Base-by-base conservation (phyloP, 371 early-diverging fungal species). In the Capniomyces stellatus region DNA sequence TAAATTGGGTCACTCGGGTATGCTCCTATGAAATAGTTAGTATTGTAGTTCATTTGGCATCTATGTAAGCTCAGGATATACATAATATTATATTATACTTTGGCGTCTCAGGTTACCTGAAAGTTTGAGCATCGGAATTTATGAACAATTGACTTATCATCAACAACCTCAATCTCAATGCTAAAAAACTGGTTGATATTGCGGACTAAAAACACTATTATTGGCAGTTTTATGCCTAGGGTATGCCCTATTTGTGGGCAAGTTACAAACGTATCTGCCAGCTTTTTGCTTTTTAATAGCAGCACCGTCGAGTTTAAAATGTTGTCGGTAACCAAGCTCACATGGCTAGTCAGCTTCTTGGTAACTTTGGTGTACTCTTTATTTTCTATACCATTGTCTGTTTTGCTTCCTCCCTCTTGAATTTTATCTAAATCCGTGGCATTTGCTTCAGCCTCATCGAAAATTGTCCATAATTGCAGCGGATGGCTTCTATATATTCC, bases 151-250 rank as follows among this genome's bases (percentile, higher is more conserved):
- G 82, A 79, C 58, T 80, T 79, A 61, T 89, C 87, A 60, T 93
- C 93, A 30, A 84, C 50, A 6, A 87, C 74, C 57, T 86, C 79
- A 0, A 92, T 81, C 59, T 95, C 95, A 59, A 93, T 87, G 13
- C 89, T 87, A 61, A 91, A 88, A 60, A 85, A 89, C 62, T 82
- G 82, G 55, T 85, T 78, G 40, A 88, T 57, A 59, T 89, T 89
- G 64, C 91, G 91, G 28, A 89, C 75, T 42, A 89, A 64, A 60
- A 95, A 74, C 1, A 90, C 82, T 35, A 92, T 65, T 60, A 79
- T 85, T 0, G 92, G 95, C 21, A 93, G 71, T 61, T 87, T 92
- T 66, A 93, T 89, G 4, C 92, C 93, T 1, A 95, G 75, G n/a
- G 79, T 67, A 41, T 82, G 71, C 15, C 71, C 68, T 44, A 75